Percentiles rank a stretch among this genome's conserved stretches.
Evolutionary conservation across 768 basidiomycete species (phyloP).

Genomic region (Thelephora aurantiotincta): DNA sequence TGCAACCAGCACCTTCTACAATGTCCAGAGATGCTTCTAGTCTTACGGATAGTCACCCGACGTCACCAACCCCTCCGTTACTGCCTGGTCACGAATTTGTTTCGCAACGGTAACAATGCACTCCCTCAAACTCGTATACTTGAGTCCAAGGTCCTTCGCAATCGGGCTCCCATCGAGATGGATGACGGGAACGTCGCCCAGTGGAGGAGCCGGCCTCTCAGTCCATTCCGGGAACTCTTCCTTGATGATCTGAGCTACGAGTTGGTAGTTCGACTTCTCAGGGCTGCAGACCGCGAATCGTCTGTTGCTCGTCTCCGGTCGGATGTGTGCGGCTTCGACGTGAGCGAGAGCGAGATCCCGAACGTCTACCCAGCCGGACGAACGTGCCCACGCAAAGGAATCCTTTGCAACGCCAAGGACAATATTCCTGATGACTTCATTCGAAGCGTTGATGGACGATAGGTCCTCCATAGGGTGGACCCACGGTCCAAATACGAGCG

Average conservation of each 20-base stretch:
- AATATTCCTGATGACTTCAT: neutral
- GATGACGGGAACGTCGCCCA: neutral
- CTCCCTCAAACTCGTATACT: slow-evolving; percentile 2
- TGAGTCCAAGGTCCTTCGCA: neutral
- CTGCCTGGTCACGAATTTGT: no score
- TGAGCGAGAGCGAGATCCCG: slow-evolving; percentile 6
- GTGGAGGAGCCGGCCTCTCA: neutral
- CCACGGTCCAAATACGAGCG: slow-evolving; percentile 4
- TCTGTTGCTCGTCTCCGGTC: slow-evolving; percentile 3
- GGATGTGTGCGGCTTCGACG: slow-evolving; percentile 4
- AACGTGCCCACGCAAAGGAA: neutral
- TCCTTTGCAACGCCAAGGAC: neutral
- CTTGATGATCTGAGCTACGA: slow-evolving; percentile 1
- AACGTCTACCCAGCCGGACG: slow-evolving; percentile 6
- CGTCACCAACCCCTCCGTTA: no score
- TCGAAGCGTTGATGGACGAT: slow-evolving; percentile 1
- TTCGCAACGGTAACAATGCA: neutral
- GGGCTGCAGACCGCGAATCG: slow-evolving; percentile 3
- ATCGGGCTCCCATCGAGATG: slow-evolving; percentile 1
- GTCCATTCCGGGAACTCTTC: slow-evolving; percentile 5
- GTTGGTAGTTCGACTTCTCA: slow-evolving; percentile 2
- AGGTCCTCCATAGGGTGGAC: slow-evolving; percentile 1
- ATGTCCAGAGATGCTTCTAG: no score
- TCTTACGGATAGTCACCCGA: no score
- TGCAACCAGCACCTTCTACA: no score